Evolutionary conservation across 768 basidiomycete species (phyloP).

Genomic region (Rhodotorula kratochvilovae): DNA sequence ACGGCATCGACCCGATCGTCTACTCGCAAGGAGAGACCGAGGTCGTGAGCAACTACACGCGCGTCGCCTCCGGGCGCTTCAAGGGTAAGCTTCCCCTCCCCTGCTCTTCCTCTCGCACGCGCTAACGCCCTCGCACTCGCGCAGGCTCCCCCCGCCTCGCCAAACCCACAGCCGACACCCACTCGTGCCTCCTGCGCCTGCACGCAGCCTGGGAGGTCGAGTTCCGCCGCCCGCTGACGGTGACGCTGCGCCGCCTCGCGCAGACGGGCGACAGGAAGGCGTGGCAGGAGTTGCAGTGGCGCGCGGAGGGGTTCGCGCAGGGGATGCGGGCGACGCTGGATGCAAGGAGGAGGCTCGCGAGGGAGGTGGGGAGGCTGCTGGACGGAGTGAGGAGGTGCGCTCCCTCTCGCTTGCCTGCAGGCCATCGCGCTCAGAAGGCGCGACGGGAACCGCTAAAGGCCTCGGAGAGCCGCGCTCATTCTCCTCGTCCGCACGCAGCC

Average conservation of each 20-base stretch:
- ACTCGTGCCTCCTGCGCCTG: neutral
- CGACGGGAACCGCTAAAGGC: too few species aligned
- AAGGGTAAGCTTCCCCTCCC: neutral
- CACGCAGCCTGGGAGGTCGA: neutral
- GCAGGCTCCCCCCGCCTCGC: neutral
- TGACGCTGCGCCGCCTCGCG: neutral
- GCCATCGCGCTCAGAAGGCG: too few species aligned
- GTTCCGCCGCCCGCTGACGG: neutral
- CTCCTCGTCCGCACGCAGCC: neutral
- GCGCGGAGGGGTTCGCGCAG: neutral
- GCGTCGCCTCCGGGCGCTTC: neutral
- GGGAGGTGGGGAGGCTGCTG: neutral
- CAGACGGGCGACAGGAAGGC: neutral
- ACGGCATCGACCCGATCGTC: neutral
- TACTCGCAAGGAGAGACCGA: neutral
- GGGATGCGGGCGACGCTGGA: neutral
- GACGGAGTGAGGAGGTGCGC: neutral
- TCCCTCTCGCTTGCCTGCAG: too few species aligned
- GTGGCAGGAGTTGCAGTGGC: constrained; percentile 7
- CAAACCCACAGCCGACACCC: neutral
- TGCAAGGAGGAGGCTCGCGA: neutral
- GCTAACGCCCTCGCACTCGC: neutral
- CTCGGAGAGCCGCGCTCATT: too few species aligned
- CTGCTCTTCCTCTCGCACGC: neutral
- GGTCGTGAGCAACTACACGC: neutral